Evolutionary conservation across 805 yeast genomes (phyloP), one percentile per base, ranked within the genome.

Genomic region (Blastobotrys americana): DNA sequence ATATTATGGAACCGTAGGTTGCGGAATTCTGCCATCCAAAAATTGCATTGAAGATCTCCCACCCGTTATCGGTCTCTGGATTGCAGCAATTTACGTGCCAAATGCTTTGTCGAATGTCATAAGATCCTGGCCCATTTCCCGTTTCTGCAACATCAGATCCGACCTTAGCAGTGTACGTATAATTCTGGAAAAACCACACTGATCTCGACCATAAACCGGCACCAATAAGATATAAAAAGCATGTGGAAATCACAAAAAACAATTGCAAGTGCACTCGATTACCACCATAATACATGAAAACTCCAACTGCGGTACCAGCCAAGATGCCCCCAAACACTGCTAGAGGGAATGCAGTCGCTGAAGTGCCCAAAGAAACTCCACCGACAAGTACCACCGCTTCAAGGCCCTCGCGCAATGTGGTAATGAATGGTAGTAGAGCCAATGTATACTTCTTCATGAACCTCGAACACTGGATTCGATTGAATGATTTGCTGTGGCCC

Each of bases 81-180:
- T 88, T 88, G 71, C 97, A 90, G 70, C 97, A 90, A 74, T 90
- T 88, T 49, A 90, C 93, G 69, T 90, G 97, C 89, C 96, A 90
- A 21, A 90, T 96, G 9, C 84, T 68, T 58, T 74, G 74, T 41
- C 71, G 58, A 58, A 90, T 77, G 66, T 90, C 81, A 68, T 90
- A 90, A 19, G 97, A 82, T 61, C 97, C 97, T 37, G 95, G 89
- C 55, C 97, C 97, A 43, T 81, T 73, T 57, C 97, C 97, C 55
- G 72, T 69, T 66, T 90, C 97, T 28, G 95, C 75, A 22, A 94
- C 96, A 69, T 90, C 97, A 70, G 96, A 95, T 62, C 97, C 97
- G 28, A 93, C 78, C 41, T 70, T 59, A 48, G 69, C 54, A 64
- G 76, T 73, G 72, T 74, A 90, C 18, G 58, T 61, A 65, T 87